phyloP scores from a whole-genome alignment of 2,329 filamentous ascomycete genomes.

The Chalara sp. region DNA sequence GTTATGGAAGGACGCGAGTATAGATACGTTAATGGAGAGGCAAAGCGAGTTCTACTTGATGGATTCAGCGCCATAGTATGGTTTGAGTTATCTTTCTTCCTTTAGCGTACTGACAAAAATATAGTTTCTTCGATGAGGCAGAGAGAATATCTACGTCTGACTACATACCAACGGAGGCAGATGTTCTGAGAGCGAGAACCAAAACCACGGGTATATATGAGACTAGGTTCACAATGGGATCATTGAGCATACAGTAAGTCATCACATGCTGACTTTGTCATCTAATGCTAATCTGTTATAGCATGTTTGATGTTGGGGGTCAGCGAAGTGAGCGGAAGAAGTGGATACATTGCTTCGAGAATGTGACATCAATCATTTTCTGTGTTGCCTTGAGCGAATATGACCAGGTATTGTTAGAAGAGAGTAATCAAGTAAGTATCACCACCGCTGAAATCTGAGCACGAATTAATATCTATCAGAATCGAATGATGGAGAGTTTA shows the following conservation, averaged over 20 bases:
- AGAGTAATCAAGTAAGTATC: constrained; percentile 80
- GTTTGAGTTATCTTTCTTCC: neutral
- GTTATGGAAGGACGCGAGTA: constrained; percentile 81
- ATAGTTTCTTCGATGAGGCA: constrained; percentile 92
- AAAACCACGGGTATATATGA: constrained; percentile 99
- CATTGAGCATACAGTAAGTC: constrained; percentile 93
- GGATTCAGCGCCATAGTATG: constrained; percentile 96
- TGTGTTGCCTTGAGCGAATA: constrained; percentile 98
- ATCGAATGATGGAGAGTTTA: constrained; percentile 98
- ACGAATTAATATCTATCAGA: constrained; percentile 46
- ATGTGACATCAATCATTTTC: constrained; percentile 99
- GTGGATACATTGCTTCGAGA: constrained; percentile 99
- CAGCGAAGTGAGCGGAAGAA: constrained; percentile 98
- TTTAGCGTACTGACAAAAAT: constrained; percentile 8
- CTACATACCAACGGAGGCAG: constrained; percentile 89
- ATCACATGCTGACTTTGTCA: neutral
- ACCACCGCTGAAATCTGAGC: neutral
- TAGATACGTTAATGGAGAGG: constrained; percentile 78
- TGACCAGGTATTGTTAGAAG: constrained; percentile 92
- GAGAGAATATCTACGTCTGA: constrained; percentile 74
- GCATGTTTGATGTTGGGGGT: constrained; percentile 98
- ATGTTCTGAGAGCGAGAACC: constrained; percentile 89
- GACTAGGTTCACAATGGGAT: constrained; percentile 96
- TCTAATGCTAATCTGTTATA: constrained; percentile 33
- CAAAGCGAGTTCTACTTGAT: constrained; percentile 98